Conservation (phyloP, 2,329 filamentous ascomycete species). For the Talaromyces sp. region DNA sequence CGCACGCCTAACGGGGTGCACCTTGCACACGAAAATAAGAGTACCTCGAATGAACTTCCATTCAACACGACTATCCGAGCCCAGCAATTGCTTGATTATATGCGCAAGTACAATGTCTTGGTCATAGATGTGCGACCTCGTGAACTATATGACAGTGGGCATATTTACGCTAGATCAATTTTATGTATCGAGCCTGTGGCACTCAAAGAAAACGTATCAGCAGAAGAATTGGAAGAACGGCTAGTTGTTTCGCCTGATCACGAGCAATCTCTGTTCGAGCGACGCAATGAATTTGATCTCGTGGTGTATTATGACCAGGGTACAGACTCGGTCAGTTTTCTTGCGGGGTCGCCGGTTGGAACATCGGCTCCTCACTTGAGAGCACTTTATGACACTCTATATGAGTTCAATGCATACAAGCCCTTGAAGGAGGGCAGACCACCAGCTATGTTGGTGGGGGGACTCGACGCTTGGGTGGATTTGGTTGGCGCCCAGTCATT, state of each 20-base stretch:
- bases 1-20: constrained; percentile 38
- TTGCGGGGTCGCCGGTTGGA: constrained; percentile 40
- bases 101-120: constrained; percentile 62
- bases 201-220: constrained; percentile 61
- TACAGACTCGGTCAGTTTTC: constrained; percentile 54
- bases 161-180: constrained; percentile 75
- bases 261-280: constrained; percentile 69
- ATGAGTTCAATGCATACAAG: constrained; percentile 75
- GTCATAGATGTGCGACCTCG: constrained; percentile 81
- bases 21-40: constrained; percentile 31
- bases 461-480: constrained; percentile 79
- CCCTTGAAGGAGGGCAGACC: constrained; percentile 58
- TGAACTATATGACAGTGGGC: constrained; percentile 76
- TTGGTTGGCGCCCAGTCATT: constrained; percentile 67
- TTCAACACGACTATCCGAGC: constrained; percentile 60
- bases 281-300: constrained; percentile 70
- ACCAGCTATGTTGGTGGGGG: constrained; percentile 74
- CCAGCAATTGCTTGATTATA: constrained; percentile 64
- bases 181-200: constrained; percentile 87
- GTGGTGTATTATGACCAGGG: constrained; percentile 84
- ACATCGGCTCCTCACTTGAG: constrained; percentile 54
- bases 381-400: constrained; percentile 71
- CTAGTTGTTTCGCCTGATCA: constrained; percentile 42
- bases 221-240: constrained; percentile 53
- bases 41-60: constrained; percentile 44